Evolutionary conservation across 148 eudicot species (phyloP).

Genomic region (Fagopyrum tataricum): DNA sequence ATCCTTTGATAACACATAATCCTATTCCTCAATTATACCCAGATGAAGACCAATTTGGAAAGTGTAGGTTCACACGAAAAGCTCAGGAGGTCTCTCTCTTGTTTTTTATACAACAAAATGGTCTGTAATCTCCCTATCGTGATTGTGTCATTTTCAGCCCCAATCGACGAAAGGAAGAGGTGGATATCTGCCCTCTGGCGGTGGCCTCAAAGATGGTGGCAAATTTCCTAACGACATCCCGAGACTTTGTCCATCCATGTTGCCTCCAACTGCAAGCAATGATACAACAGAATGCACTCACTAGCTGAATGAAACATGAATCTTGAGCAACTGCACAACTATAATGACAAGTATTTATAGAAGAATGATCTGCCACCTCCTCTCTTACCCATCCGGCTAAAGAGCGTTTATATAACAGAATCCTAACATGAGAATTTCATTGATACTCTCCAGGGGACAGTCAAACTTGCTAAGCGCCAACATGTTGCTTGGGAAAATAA

Average conservation of each 20-base stretch:
- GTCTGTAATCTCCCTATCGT: no score
- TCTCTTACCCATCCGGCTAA: background rate
- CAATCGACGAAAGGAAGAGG: conserved; percentile 73
- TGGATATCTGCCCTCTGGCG: conserved; percentile 84
- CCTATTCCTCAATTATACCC: no score
- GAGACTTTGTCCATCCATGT: conserved; percentile 36
- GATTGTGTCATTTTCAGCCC: conserved; percentile 38
- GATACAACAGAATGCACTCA: background rate
- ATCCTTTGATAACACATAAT: no score
- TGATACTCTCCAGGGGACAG: no score
- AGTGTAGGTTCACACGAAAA: no score
- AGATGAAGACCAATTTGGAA: no score
- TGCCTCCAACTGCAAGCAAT: conserved; percentile 32
- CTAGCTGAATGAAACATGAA: background rate
- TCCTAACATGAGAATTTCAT: no score
- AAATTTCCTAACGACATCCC: conserved; percentile 62
- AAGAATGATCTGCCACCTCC: background rate
- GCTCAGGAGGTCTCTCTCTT: no score
- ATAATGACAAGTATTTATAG: background rate
- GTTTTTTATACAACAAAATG: no score
- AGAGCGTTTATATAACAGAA: no score
- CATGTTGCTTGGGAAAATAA: no score
- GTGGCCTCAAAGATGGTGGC: conserved; percentile 88
- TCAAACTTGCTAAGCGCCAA: no score
- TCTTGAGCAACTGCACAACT: background rate